Evolutionary conservation across 2,329 filamentous ascomycete genomes (phyloP), one percentile per base, ranked within the genome.

Genomic region (Fusarium chuoi): DNA sequence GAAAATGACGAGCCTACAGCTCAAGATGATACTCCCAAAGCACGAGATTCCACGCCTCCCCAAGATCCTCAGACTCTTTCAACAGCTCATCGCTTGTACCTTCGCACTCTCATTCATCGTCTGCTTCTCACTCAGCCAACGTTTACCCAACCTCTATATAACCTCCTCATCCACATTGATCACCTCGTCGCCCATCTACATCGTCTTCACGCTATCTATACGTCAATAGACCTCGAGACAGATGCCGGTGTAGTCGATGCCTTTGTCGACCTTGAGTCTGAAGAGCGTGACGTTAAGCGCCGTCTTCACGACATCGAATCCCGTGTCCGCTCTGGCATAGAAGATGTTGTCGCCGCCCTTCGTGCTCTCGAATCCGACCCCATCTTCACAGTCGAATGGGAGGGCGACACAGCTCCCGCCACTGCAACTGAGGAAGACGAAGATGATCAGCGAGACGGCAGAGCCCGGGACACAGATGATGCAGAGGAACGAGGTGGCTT

Each of bases 61-160:
- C 92, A 94, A 76, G 96, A 98, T 79, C 95, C 96, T 0, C 94
- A 98, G 82, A 92, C 92, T 7, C 88, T 98, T 28, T 91, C 94
- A 10, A 89, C 90, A 8, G 95, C 94, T 7, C 96, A 98, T 82
- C 88, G 91, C 22, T 85, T 88, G 24, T 98, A 97, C 80, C 89
- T 98, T 18, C 85, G 88, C 41, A 89, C 91, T 6, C 85, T 98
- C 6, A 84, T 88, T 2, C 89, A 89, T 48, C 88, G 89, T 12
- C 86, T 96, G 6, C 87, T 95, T 24, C 87, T 95, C 15, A 91
- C 90, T 0, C 89, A 90, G 39, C 76, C 85, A 3, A 81, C 84
- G 6, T 95, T 93, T 79, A 93, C 92, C 0, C 85, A 89, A 24
- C 84, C 89, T 3, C 84, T 95, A 0, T 92, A 93, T 78, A 85